Evolutionary conservation across 1,284 basidiomycete genomes (phyloP), one percentile per base, ranked within the genome.

Genomic region (Cerioporus squamosus): DNA sequence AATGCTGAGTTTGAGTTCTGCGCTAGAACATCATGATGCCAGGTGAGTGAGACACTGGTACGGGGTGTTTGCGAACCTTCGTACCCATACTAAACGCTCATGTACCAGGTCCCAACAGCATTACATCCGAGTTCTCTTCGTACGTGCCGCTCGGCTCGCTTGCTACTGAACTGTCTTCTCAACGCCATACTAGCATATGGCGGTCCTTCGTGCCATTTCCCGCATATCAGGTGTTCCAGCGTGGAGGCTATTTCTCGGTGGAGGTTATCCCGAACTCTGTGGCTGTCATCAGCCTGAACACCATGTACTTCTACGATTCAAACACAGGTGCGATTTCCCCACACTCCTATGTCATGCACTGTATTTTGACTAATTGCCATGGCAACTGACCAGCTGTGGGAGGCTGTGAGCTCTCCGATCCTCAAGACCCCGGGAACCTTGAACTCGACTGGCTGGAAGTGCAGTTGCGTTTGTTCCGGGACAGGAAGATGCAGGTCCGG

Each of bases 381-480:
- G 65, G 57, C 55, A 53, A 68, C 63, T 49, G 45, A 50, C 49
- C 65, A 76, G 75, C 84, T 66, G 87, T 89, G 51, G 83, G 85
- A 66, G 91, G 92, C 15, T 94, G 92, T 72, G 76, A 77, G 52
- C 83, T 79, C 62, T 76, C 74, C 44, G 82, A 85, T 47, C 76
- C 71, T 45, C 77, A 83, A 53, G 93, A 95, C 72, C 91, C 93
- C 22, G 93, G 93, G 51, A 93, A 93, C 63, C 78, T 94, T 22
- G 80, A 96, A 71, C 81, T 95, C 66, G 92, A 95, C 75, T 97
- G 95, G 95, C 79, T 98, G 20, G 92, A 94, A 65, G 92, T 93
- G 2, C 94, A 95, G 73, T 79, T 98, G 24, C 75, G 85, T 47
- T 76, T 78, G 57, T 95, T 89, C 73, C 81, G 93, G 57, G 74